Evolutionary conservation across 1,284 basidiomycete species (phyloP), one percentile per base, ranked within the genome.

Genomic region (Fereydounia khargensis): DNA sequence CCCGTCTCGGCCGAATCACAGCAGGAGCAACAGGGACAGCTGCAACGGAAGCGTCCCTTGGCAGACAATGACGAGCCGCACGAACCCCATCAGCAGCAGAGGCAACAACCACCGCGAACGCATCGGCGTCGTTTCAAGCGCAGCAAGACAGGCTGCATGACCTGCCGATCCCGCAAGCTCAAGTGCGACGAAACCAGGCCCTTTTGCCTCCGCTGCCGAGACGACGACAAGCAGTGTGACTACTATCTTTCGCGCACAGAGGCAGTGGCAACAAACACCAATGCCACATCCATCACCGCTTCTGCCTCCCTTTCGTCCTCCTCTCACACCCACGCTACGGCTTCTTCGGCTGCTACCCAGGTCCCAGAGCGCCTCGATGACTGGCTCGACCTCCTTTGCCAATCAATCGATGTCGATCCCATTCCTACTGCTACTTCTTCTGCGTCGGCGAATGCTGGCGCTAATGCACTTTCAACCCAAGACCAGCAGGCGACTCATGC

Each of bases 131-230:
- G n/a, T n/a, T 47, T 41, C 27, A 36, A 38, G 13, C 38, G 45
- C 13, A 47, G 45, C 25, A 33, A 35, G 7, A 40, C 25, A 5
- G 45, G 45, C 13, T 47, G 45, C 39, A 39, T 18, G 28, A 47
- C 45, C 2, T 47, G 45, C 20, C 38, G 45, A 2, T 16, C 25
- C 11, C 45, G 45, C 8, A 53, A 48, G 43, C 14, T 53, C 22
- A 53, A 53, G 17, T 47, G 50, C 42, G 50, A 53, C 42, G 45
- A 53, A 23, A 25, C 5, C 10, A 38, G 35, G 11, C 50, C 50
- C 8, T 24, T 10, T n/a, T 53, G 50, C 24, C 34, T 24, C 4
- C 25, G 50, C 11, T 53, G 50, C 17, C 7, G 22, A n/a, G 27
- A 30, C n/a, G 46, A 53, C 19, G 39, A 31, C 19, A 14, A 23